Evolutionary conservation across 352 stramenopile species (phyloP), one percentile per base, ranked within the genome.

Genomic region (Phytopythium helicoides): DNA sequence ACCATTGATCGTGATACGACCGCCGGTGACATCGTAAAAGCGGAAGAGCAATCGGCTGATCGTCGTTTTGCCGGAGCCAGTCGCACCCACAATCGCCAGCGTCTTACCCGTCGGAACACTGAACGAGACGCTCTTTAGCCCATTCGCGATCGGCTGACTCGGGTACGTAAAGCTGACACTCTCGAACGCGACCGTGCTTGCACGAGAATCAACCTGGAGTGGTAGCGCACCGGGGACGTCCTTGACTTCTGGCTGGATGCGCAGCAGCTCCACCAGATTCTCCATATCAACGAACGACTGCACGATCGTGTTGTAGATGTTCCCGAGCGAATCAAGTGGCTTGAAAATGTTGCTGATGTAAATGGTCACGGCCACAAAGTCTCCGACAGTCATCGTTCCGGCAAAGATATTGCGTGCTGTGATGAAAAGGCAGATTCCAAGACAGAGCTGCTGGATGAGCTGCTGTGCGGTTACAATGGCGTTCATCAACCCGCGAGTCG

Each of bases 281-380:
- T 87, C 85, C 64, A 99, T 94, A 69, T 99, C 96, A 37, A 99
- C 85, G 36, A 99, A 85, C 3, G 96, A 95, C 73, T 98, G 96
- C 39, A 98, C 89, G 55, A 99, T 90, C 11, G 92, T 94, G 59
- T 97, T 98, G 79, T 99, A 99, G 28, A 98, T 92, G 76, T 86
- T 75, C 28, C 79, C 96, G 16, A 99, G 67, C 56, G 97, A 99
- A 73, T 98, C 97, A 10, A 99, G 75, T 15, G 96, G 96, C 56
- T 94, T 93, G 76, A 99, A 99, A 12, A 99, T 89, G 56, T 98
- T 94, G 19, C 89, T 64, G 14, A 97, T 92, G 68, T 98, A 99
- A 3, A 91, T 86, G 5, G 96, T 84, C 6, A 99, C 93, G 8
- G 93, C 85, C 12, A 99, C 93, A 67, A 99, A 99, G 60, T 98